Percentiles rank a stretch among this genome's conserved stretches.
These are phyloP conservation scores for Cryptococcus deneoformans DNA, from an alignment of 1,284 basidiomycete species.

Conservation along the genomic window DNA sequence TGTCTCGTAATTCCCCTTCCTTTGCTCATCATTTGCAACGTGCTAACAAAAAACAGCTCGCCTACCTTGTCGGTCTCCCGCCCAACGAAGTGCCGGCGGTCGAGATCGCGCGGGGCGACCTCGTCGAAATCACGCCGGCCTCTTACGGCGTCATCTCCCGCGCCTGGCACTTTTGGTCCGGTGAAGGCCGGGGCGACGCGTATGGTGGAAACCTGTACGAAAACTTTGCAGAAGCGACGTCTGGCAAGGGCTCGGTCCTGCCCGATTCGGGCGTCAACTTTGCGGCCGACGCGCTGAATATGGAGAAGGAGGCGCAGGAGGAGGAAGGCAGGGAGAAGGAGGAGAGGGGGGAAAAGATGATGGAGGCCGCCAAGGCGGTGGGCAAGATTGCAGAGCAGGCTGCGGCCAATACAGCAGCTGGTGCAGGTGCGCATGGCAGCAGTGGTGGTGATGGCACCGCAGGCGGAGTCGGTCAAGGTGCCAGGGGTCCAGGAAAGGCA, in stretches of 20 bases:
- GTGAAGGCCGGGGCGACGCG: constrained; percentile 46
- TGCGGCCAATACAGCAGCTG: neutral
- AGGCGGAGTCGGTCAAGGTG: neutral
- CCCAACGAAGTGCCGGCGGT: constrained; percentile 95
- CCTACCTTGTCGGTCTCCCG: constrained; percentile 90
- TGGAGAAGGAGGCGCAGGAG: constrained; percentile 43
- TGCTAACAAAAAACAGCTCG: constrained; percentile 50
- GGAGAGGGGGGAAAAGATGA: constrained; percentile 6
- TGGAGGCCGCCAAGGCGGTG: neutral
- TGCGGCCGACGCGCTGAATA: constrained; percentile 40
- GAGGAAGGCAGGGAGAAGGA: constrained; percentile 43
- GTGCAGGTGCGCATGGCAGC: too few species aligned
- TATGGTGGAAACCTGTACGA: constrained; percentile 50
- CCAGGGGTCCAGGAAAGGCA: constrained; percentile 4
- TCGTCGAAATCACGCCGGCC: constrained; percentile 84
- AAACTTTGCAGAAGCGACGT: constrained; percentile 49
- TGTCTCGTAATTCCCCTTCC: constrained; percentile 61
- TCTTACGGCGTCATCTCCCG: constrained; percentile 85
- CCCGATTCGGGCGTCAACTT: constrained; percentile 38
- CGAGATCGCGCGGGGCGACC: constrained; percentile 85
- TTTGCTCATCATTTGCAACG: neutral
- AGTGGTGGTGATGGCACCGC: neutral
- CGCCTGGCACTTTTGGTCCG: constrained; percentile 83
- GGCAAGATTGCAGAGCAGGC: constrained; percentile 4
- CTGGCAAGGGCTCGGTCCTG: constrained; percentile 37